Evolutionary conservation across 2,329 filamentous ascomycete species (phyloP), one percentile per base, ranked within the genome.

Genomic region (Pseudogymnoascus sp.): DNA sequence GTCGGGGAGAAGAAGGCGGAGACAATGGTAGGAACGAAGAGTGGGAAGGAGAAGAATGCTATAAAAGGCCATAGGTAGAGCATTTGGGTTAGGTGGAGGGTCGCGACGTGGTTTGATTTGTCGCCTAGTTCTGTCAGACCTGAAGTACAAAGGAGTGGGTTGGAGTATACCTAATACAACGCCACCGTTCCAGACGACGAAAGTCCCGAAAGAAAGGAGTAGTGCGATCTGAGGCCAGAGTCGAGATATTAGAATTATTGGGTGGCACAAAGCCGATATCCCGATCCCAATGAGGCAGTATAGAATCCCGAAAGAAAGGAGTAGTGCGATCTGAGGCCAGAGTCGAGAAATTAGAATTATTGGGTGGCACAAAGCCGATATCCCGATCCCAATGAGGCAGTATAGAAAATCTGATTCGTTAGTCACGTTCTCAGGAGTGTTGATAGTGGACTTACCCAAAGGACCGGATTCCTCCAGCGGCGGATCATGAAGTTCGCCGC

Each of bases 41-140:
- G 78, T 0, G 94, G 93, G 59, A 86, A 84, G 0, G 92, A 96
- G 78, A 97, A 97, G 77, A 97, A 96, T 37, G 84, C 78, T 63
- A 96, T 87, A 65, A 96, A 89, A 0, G 92, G 88, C 89, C 92
- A 96, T 67, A 97, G 87, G 71, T 99, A 99, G 16, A 97, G 86
- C 83, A 99, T 90, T 75, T 99, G 94, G 0, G 93, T 83, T 4
- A 94, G 77, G 71, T 99, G 93, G 11, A 97, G 78, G 0, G 92
- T 94, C 0, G 92, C 92, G 33, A 94, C 81, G 71, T 99, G 94
- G 71, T 96, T 97, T 26, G 90, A 88, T 76, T 97, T 97, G 75
- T 99, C 94, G 38, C 92, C 90, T 91, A 62, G n/a, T 11, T 23
- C 60, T 60, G 14, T 35, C 60, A 29, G 59, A 65, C 14, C n/a